A percentile compares a stretch with the other conserved stretches of the same genome.
phyloP scores from a whole-genome alignment of 306 rosid species.

The Lupinus albus region DNA sequence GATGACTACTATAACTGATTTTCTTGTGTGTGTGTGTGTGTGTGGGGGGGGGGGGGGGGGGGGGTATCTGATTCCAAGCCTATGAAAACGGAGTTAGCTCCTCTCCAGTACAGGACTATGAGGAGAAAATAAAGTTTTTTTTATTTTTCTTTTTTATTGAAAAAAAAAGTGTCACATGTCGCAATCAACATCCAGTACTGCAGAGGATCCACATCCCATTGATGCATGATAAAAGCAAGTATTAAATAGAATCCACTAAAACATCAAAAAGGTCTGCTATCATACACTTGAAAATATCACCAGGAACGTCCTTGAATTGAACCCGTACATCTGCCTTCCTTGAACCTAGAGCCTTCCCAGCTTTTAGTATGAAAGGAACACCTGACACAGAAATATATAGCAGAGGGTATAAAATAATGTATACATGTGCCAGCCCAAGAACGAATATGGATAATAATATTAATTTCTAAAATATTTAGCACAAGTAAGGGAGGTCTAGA shows the following conservation, averaged over 20 bases:
- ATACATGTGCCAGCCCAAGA: neutral
- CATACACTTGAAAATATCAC: conserved; percentile 96
- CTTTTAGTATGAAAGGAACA: conserved; percentile 92
- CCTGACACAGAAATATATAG: conserved; percentile 49
- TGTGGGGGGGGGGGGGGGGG: neutral
- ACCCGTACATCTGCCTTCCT: conserved; percentile 92
- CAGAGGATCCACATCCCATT: no score
- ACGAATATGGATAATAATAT: conserved; percentile 10
- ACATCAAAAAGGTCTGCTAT: conserved; percentile 31
- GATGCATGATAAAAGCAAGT: conserved; percentile 7
- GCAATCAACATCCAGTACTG: no score
- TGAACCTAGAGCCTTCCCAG: conserved; percentile 89
- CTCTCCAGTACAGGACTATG: no score
- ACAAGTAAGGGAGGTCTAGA: conserved; percentile 4
- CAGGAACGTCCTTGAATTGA: conserved; percentile 98
- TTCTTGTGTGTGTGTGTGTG: no score
- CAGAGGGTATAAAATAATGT: neutral
- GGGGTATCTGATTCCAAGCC: neutral
- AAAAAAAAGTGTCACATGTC: no score
- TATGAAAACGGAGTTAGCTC: no score
- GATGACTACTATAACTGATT: neutral
- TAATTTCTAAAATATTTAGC: conserved; percentile 33
- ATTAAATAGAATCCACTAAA: neutral
- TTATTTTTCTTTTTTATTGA: no score
- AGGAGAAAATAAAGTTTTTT: no score